Conservation (phyloP, 1,139 yeast species). For the Groenewaldozyma sp. region DNA sequence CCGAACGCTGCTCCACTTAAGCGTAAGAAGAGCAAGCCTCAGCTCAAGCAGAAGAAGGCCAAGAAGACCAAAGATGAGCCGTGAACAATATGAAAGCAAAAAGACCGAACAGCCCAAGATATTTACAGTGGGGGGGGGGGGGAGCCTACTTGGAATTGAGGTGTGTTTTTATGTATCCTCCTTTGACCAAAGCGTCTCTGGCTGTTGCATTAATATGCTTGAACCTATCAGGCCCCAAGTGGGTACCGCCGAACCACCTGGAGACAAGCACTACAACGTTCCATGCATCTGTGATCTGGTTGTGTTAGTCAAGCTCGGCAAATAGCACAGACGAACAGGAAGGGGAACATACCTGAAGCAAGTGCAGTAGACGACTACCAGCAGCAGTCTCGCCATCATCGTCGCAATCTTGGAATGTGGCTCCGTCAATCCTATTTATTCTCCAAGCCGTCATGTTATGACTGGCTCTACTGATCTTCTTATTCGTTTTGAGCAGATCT, state of each 20-base stretch:
- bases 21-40: constrained; percentile 2
- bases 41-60: constrained; percentile 2
- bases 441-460: constrained; percentile 89
- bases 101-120: no score
- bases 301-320: background rate
- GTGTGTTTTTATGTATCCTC: constrained; percentile 47
- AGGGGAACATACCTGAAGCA: constrained; percentile 46
- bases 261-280: constrained; percentile 81
- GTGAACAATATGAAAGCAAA: no score
- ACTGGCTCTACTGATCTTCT: constrained; percentile 54
- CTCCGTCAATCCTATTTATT: constrained; percentile 43
- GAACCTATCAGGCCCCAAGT: constrained; percentile 81
- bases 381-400: constrained; percentile 99
- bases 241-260: constrained; percentile 92
- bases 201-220: constrained; percentile 88
- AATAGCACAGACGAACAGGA: background rate
- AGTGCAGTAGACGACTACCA: constrained; percentile 76
- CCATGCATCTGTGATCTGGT: constrained; percentile 51
- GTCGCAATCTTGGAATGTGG: constrained; percentile 72
- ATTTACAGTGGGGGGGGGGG: no score
- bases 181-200: constrained; percentile 67
- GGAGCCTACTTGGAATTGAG: no score
- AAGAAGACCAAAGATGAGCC: background rate
- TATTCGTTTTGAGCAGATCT: constrained; percentile 48
- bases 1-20: background rate